Evolutionary conservation across 352 stramenopile genomes (phyloP), one percentile per base, ranked within the genome.

Genomic region (Achlya hypogyna): DNA sequence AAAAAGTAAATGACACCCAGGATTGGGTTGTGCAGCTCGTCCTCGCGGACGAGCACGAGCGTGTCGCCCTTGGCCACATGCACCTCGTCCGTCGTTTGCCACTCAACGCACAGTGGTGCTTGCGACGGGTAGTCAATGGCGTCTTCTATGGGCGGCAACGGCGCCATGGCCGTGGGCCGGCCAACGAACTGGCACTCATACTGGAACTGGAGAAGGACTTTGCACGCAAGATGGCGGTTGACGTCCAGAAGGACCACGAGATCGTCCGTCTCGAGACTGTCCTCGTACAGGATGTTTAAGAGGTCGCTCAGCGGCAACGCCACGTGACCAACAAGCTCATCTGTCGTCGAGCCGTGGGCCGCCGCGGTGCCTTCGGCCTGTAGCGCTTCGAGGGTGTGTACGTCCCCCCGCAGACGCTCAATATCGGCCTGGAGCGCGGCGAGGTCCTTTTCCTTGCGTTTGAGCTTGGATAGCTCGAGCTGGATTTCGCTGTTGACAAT

Each of bases 251-350:
- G 75, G 8, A 73, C 69, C 6, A 69, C 69, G 4, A 86, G 49
- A 31, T 82, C 78, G 20, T 81, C 69, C 0, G 76, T 84, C 4
- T 71, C 38, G 23, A 78, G 72, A 2, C 65, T 74, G 43, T 86
- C 76, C n/a, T 76, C 71, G 20, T 82, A 73, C 0, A 86, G 62
- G 4, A 82, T 76, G n/a, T 72, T 63, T 1, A 84, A 43, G 0
- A 84, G 71, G 1, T 82, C 72, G 5, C 62, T 51, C 10, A 84
- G n/a, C 22, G 83, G 72, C 51, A 84, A 82, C 2, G 73, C 78
- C 2, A 74, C 74, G 31, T 80, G 71, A 0, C 78, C 78, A 20
- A 86, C 76, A 28, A 82, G 74, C 29, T 74, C 72, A 20, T 75
- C 64, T 29, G 31, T 38, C 18, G 51, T 20, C 5, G 38, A 34